Conservation (phyloP, 2,329 filamentous ascomycete species). For the Cladobotryum protrusum region DNA sequence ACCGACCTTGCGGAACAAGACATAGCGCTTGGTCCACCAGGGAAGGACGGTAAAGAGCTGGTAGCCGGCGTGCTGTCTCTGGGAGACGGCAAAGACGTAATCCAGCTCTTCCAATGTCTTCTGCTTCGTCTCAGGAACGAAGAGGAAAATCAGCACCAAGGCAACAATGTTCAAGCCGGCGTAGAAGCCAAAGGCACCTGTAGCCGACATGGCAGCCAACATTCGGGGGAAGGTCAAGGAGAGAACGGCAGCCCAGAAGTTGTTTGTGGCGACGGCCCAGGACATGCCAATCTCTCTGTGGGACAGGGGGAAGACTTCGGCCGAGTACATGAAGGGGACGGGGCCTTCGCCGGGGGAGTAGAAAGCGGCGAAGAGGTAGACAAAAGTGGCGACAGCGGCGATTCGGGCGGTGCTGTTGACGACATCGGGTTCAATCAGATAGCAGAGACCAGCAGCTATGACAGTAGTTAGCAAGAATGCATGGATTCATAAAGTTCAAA, state of each 20-base stretch:
- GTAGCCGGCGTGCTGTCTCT: slow-evolving; percentile 7
- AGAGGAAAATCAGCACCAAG: slow-evolving; percentile 41
- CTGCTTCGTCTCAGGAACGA: slow-evolving; percentile 44
- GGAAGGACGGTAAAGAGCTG: slow-evolving; percentile 9
- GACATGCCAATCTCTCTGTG: slow-evolving; percentile 64
- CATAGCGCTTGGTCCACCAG: slow-evolving; percentile 10
- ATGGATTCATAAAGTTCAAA: no score
- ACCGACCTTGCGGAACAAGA: slow-evolving; percentile 5
- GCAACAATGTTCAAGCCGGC: slow-evolving; percentile 40
- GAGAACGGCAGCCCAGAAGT: slow-evolving; percentile 39
- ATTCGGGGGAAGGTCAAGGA: slow-evolving; percentile 49
- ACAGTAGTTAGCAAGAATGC: background rate
- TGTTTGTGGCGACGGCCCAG: slow-evolving; percentile 45
- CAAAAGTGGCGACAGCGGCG: slow-evolving; percentile 50
- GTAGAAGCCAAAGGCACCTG: slow-evolving; percentile 34
- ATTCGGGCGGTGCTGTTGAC: slow-evolving; percentile 38
- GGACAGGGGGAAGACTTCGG: slow-evolving; percentile 60
- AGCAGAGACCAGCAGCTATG: slow-evolving; percentile 29
- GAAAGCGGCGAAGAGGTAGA: slow-evolving; percentile 58
- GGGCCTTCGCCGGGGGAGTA: slow-evolving; percentile 61
- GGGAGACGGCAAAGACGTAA: slow-evolving; percentile 9
- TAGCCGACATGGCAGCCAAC: slow-evolving; percentile 25
- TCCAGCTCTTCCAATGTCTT: slow-evolving; percentile 38
- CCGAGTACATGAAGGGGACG: slow-evolving; percentile 58
- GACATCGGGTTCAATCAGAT: slow-evolving; percentile 23